Evolutionary conservation across 2,329 filamentous ascomycete genomes (phyloP).

Genomic region (Macrophomina pseudophaseolina): DNA sequence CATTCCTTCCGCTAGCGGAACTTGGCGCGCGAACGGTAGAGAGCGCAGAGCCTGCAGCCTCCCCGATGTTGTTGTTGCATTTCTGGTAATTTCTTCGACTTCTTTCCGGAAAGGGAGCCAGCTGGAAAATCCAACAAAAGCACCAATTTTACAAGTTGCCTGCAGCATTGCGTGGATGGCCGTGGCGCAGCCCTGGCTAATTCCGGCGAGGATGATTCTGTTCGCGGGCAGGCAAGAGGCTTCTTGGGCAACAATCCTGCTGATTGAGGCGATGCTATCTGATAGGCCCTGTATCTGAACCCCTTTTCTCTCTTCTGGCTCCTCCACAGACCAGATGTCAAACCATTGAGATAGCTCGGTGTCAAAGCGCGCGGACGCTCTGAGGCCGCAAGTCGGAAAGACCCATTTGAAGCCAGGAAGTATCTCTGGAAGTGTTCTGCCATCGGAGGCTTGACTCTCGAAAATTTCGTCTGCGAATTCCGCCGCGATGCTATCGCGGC

Average conservation of each 20-base stretch:
- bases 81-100: neutral
- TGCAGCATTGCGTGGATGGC: slow-evolving; percentile 28
- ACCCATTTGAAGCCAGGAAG: slow-evolving; percentile 46
- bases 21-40: neutral
- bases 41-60: neutral
- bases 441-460: slow-evolving; percentile 37
- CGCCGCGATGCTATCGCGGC: slow-evolving; percentile 44
- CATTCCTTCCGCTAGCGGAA: neutral
- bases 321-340: slow-evolving; percentile 40
- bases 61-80: neutral
- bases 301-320: slow-evolving; percentile 34
- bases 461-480: slow-evolving; percentile 51
- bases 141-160: slow-evolving; percentile 22
- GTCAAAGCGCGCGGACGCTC: slow-evolving; percentile 34
- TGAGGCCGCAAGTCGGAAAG: slow-evolving; percentile 39
- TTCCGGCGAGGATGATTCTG: slow-evolving; percentile 29
- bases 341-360: slow-evolving; percentile 45
- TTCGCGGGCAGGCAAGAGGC: slow-evolving; percentile 28
- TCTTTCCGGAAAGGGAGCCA: slow-evolving; percentile 29
- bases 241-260: slow-evolving; percentile 33
- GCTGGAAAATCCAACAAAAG: slow-evolving; percentile 29
- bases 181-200: slow-evolving; percentile 31
- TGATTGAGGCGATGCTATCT: slow-evolving; percentile 31
- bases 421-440: slow-evolving; percentile 37
- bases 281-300: slow-evolving; percentile 32